Base-by-base conservation (phyloP, 2,329 filamentous ascomycete genomes). In the Grosmannia clavigera region DNA sequence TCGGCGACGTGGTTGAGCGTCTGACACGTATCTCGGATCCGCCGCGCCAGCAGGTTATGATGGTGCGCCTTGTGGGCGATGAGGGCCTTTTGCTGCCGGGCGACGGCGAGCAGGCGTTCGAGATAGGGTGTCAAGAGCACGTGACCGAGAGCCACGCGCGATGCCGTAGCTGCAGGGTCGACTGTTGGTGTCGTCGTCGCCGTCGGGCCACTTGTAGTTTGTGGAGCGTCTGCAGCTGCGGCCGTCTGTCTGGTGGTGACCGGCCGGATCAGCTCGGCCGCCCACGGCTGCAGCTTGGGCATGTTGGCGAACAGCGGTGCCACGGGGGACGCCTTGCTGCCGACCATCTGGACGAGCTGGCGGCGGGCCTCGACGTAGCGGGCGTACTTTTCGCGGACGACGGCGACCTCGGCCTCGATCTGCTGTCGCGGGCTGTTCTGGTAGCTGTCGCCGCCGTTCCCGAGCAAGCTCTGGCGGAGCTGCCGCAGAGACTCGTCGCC, bases 21-120 rank as follows among this genome's bases (percentile, higher is more conserved):
- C 67, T 81, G 77, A 58, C 73, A 72, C 16, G 75, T 74, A 12
- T 82, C 78, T 61, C 78, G 78, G 27, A 75, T 72, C 63, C 83
- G 77, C 63, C 75, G 79, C 25, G 75, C 68, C 14, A 87, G 70
- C 19, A 73, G 68, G 19, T 74, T 67, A 61, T 76, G 80, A 55
- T 84, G 71, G 66, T 85, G 78, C 0, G 81, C 76, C 65, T 84
- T 85, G 64, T 85, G 80, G 38, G 79, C 71, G 53, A 84, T 81
- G 31, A 78, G 70, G 0, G 73, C 72, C 66, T 82, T 85, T 68
- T 86, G 82, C 58, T 78, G 77, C 53, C 74, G 79, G 5, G 81
- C 78, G 5, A 83, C 67, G 2, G 73, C 68, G 29, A 84, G 73
- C 1, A 86, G 70, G 12, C 73, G 72, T 61, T 81, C 75, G 16